Conservation (phyloP, 2,329 filamentous ascomycete genomes). For the Hymenoscyphus infarciens region DNA sequence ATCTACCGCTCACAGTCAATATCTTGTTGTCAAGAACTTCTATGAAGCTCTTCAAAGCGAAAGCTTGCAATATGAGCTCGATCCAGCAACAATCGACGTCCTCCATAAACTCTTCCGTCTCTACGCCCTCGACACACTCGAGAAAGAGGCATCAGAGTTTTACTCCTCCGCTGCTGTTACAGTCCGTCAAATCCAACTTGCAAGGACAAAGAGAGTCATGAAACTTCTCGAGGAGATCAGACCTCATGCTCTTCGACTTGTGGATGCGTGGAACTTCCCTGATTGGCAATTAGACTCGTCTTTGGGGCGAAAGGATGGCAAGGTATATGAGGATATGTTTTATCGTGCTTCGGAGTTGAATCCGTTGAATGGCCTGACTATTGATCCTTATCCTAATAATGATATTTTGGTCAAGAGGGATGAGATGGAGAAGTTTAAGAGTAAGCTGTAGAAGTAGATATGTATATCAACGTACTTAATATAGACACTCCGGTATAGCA, state of each 20-base stretch:
- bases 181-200: conserved; percentile 67
- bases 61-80: conserved; percentile 50
- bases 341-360: conserved; percentile 68
- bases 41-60: conserved; percentile 63
- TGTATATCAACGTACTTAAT: background rate
- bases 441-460: conserved; percentile 43
- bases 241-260: conserved; percentile 67
- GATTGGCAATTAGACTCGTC: conserved; percentile 75
- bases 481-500: background rate
- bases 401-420: conserved; percentile 59
- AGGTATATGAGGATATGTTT: conserved; percentile 77
- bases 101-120: conserved; percentile 66
- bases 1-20: conserved; percentile 71
- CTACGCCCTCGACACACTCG: conserved; percentile 62
- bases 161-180: conserved; percentile 67
- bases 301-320: conserved; percentile 66
- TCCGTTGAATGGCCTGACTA: conserved; percentile 66
- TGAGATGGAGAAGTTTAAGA: conserved; percentile 44
- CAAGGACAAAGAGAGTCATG: conserved; percentile 64
- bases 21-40: conserved; percentile 76
- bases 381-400: conserved; percentile 68
- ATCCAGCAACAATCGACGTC: conserved; percentile 53
- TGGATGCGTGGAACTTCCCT: conserved; percentile 73
- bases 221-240: conserved; percentile 67
- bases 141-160: conserved; percentile 68